These are phyloP conservation scores for Cucurbita maxima DNA, from an alignment of 306 rosid genomes.

Conservation along the genomic window DNA sequence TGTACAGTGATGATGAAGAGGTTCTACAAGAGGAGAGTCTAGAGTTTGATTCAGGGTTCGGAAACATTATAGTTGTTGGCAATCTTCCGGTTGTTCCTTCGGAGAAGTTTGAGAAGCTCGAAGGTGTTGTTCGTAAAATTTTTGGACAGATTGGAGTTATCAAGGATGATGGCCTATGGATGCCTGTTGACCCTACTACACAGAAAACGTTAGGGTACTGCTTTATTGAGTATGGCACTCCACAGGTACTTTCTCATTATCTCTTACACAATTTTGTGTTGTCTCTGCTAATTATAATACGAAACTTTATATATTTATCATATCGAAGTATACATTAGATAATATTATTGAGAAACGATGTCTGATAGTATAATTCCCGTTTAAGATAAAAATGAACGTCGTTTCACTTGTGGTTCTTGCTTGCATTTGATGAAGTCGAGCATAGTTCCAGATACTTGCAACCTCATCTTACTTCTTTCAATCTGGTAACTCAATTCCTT, in stretches of 20 bases:
- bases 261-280: background rate
- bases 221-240: slow-evolving; percentile 63
- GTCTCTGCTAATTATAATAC: background rate
- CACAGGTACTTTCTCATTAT: slow-evolving; percentile 31
- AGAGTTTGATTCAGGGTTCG: slow-evolving; percentile 53
- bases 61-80: slow-evolving; percentile 54
- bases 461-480: background rate
- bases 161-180: slow-evolving; percentile 63
- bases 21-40: slow-evolving; percentile 27
- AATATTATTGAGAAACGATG: background rate
- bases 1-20: slow-evolving; percentile 55
- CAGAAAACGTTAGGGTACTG: slow-evolving; percentile 53
- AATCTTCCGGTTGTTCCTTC: slow-evolving; percentile 59
- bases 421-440: background rate
- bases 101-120: slow-evolving; percentile 64
- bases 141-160: slow-evolving; percentile 63
- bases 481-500: background rate
- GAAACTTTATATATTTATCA: background rate
- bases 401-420: background rate
- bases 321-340: background rate
- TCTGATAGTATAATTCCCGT: background rate
- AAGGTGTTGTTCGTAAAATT: slow-evolving; percentile 49
- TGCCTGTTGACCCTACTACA: slow-evolving; percentile 53
- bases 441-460: background rate
- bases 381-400: background rate